Percentiles rank a stretch among this genome's conserved stretches.
These are phyloP conservation scores for Fimicolochytrium jonesii DNA, from an alignment of 192 early-diverging fungal genomes.

Conservation along the genomic window DNA sequence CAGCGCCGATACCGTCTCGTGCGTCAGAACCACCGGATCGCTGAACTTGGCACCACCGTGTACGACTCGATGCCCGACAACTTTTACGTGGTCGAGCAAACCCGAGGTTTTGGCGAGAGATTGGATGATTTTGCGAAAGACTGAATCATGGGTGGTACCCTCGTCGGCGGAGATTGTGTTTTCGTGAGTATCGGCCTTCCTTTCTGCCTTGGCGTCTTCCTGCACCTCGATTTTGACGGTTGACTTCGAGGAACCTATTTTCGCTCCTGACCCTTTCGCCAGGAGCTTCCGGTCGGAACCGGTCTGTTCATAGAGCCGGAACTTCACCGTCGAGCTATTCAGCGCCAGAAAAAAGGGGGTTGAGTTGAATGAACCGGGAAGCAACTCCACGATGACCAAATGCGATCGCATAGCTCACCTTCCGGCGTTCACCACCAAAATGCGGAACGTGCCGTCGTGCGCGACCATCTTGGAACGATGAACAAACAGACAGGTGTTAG, in stretches of 20 bases:
- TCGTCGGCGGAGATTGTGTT: background rate
- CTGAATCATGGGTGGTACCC: constrained; percentile 9
- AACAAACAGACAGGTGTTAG: too few relatives aligned
- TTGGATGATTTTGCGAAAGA: constrained; percentile 5
- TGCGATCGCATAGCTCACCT: constrained; percentile 1
- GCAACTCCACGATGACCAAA: background rate
- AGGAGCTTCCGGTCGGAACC: background rate
- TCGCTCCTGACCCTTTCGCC: constrained; percentile 18
- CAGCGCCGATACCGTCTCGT: background rate
- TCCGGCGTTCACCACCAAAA: constrained; percentile 17
- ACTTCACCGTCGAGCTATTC: constrained; percentile 28
- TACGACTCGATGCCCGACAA: constrained; percentile 24
- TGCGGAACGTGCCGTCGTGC: background rate
- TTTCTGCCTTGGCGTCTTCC: background rate
- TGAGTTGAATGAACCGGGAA: background rate
- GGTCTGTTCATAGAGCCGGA: constrained; percentile 6
- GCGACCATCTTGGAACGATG: too few relatives aligned
- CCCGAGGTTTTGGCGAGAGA: background rate
- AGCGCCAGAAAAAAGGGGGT: background rate
- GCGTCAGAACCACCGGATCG: background rate
- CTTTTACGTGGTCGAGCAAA: background rate
- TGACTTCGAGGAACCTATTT: constrained; percentile 1
- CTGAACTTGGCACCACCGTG: constrained; percentile 18
- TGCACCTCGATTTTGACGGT: background rate
- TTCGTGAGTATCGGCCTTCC: background rate